phyloP scores from a whole-genome alignment of 805 yeast genomes.

The Saccharomycopsis microspora region DNA sequence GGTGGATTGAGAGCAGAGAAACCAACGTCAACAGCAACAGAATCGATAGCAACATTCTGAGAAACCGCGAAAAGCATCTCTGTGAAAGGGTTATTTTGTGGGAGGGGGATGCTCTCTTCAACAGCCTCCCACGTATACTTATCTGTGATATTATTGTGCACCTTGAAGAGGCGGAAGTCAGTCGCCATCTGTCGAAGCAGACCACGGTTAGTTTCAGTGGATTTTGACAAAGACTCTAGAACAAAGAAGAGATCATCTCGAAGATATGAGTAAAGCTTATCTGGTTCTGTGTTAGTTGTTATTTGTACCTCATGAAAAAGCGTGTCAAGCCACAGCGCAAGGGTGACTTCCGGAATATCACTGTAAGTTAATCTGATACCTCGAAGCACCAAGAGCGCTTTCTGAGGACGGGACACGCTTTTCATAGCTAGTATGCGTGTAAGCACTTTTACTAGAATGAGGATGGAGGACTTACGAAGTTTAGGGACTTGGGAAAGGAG shows the following conservation, averaged over 20 bases:
- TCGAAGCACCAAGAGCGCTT: too few relatives aligned
- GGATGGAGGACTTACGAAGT: too few relatives aligned
- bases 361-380: too few relatives aligned
- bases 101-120: background rate
- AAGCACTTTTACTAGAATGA: too few relatives aligned
- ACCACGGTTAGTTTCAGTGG: background rate
- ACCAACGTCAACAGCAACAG: background rate
- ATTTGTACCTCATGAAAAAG: background rate
- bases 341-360: too few relatives aligned
- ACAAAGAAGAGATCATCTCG: too few relatives aligned
- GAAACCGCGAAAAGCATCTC: background rate
- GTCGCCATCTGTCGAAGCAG: background rate
- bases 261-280: too few relatives aligned
- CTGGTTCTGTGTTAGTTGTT: background rate
- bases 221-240: too few relatives aligned
- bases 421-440: too few relatives aligned
- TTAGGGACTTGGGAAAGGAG: too few relatives aligned
- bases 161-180: background rate
- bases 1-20: background rate
- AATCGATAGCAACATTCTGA: background rate
- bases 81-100: background rate
- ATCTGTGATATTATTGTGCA: background rate
- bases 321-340: background rate
- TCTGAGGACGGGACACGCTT: too few relatives aligned
- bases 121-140: background rate